phyloP scores from a whole-genome alignment of 2,329 filamentous ascomycete species.

The Phaeosphaeriaceae sp. region DNA sequence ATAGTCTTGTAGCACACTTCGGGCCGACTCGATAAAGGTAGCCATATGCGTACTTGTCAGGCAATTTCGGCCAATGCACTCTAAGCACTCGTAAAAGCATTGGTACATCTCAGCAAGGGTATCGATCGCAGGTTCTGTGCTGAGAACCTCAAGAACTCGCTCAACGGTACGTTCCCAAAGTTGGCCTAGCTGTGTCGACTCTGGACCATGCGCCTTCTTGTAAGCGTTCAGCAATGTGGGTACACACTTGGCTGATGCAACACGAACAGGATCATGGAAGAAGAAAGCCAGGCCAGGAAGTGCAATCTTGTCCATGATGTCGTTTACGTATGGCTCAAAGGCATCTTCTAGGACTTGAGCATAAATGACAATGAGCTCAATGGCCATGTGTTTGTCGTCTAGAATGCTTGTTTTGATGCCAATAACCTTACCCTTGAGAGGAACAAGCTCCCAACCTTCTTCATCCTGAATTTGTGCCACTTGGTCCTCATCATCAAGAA shows the following conservation, averaged over 20 bases:
- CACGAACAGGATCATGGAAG: constrained; percentile 97
- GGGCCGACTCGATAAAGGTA: constrained; percentile 84
- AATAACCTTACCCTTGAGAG: constrained; percentile 96
- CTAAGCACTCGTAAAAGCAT: constrained; percentile 98
- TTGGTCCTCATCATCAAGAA: constrained; percentile 93
- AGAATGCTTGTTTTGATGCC: constrained; percentile 96
- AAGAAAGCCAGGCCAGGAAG: constrained; percentile 95
- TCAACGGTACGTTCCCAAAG: constrained; percentile 87
- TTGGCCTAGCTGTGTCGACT: constrained; percentile 77
- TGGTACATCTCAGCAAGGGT: constrained; percentile 99
- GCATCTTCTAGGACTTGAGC: constrained; percentile 92
- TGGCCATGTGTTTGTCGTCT: constrained; percentile 99
- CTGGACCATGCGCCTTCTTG: constrained; percentile 85
- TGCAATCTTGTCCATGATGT: constrained; percentile 97
- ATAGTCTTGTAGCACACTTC: constrained; percentile 89
- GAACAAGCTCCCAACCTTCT: constrained; percentile 96
- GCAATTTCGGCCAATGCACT: constrained; percentile 87
- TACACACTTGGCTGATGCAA: constrained; percentile 92
- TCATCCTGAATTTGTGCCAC: constrained; percentile 91
- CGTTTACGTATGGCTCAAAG: constrained; percentile 88
- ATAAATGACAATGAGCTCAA: constrained; percentile 96
- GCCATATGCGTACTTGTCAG: constrained; percentile 80
- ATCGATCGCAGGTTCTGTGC: constrained; percentile 92
- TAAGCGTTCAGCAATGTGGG: constrained; percentile 92
- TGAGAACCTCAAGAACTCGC: constrained; percentile 91